Conservation (phyloP, 1,139 yeast genomes). For the Barnettozyma hawaiiensis region DNA sequence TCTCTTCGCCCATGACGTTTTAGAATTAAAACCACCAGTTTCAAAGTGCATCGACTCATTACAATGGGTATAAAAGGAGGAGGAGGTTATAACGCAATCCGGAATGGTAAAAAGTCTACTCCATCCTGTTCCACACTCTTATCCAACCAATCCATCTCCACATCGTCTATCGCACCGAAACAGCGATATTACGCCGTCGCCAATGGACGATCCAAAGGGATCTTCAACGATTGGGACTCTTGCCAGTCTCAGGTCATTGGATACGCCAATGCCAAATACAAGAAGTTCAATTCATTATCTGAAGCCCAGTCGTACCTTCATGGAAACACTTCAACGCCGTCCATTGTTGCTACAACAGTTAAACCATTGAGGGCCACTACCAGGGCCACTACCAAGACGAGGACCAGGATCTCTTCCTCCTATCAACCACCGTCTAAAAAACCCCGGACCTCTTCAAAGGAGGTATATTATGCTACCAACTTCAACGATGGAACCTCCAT, state of each 20-base stretch:
- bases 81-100: constrained; percentile 38
- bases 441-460: too few relatives aligned
- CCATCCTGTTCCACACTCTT: background rate
- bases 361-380: too few relatives aligned
- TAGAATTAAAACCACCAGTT: background rate
- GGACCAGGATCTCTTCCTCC: too few relatives aligned
- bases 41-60: background rate
- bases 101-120: constrained; percentile 29
- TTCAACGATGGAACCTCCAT: constrained; percentile 34
- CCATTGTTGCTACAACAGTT: too few relatives aligned
- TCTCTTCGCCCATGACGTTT: background rate
- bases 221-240: constrained; percentile 47
- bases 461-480: constrained; percentile 32
- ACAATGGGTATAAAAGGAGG: constrained; percentile 8
- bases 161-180: background rate
- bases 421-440: too few relatives aligned
- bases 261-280: constrained; percentile 47
- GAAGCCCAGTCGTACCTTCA: constrained; percentile 44
- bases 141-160: background rate
- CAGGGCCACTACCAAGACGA: too few relatives aligned
- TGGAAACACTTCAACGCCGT: too few relatives aligned
- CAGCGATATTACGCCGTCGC: constrained; percentile 50
- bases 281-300: constrained; percentile 41
- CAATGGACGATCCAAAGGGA: constrained; percentile 47
- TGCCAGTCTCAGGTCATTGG: constrained; percentile 47